These are phyloP conservation scores for Penicillium sp. DNA, from an alignment of 2,329 filamentous ascomycete genomes.

Conservation along the genomic window DNA sequence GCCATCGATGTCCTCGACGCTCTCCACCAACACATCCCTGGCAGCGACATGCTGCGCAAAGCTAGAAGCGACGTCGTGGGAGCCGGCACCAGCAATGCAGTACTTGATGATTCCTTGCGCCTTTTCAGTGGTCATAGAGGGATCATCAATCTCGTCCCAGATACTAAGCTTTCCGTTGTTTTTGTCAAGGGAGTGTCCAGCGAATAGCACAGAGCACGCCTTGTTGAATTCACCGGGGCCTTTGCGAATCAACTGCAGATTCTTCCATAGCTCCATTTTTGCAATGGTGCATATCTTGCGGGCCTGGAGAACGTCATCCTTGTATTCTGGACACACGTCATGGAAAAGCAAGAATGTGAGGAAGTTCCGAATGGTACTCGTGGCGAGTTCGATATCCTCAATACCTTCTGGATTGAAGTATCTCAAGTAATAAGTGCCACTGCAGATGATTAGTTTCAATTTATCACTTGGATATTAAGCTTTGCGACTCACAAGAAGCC, in stretches of 20 bases:
- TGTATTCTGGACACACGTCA: conserved; percentile 81
- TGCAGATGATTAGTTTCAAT: conserved; percentile 22
- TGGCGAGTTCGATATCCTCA: conserved; percentile 58
- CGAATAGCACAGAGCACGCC: conserved; percentile 70
- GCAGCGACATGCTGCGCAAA: conserved; percentile 40
- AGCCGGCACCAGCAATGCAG: conserved; percentile 51
- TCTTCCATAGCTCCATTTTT: conserved; percentile 64
- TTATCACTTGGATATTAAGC: background rate
- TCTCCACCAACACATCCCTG: conserved; percentile 41
- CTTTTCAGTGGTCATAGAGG: conserved; percentile 43
- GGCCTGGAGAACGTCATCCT: conserved; percentile 65
- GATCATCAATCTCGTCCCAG: conserved; percentile 13
- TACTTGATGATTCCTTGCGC: conserved; percentile 53
- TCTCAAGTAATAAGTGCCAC: conserved; percentile 58
- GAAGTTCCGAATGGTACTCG: conserved; percentile 77
- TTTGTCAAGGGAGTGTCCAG: conserved; percentile 48
- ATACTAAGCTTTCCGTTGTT: background rate
- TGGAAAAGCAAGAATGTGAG: conserved; percentile 84
- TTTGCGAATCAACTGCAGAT: conserved; percentile 50
- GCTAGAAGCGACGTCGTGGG: conserved; percentile 35
- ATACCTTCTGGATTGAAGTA: conserved; percentile 58
- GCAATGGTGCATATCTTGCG: conserved; percentile 66
- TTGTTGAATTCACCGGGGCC: conserved; percentile 80
- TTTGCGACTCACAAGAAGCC: conserved; percentile 68
- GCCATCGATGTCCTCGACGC: conserved; percentile 53